Conservation (phyloP, 352 stramenopile genomes). For the Aphanomyces euteiches region DNA sequence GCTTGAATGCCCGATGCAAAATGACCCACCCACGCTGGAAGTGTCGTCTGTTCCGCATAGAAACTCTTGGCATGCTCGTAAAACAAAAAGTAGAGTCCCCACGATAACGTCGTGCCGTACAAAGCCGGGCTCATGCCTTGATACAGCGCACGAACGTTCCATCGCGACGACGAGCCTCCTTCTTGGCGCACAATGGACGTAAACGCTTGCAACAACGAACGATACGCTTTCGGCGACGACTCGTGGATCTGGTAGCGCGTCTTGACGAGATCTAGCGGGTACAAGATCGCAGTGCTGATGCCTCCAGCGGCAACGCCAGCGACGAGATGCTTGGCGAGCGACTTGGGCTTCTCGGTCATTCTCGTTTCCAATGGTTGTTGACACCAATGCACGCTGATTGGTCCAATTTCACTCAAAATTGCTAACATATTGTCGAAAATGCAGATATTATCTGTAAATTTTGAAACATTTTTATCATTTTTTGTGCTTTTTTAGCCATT, state of each 20-base stretch:
- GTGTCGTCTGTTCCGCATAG: conserved; percentile 41
- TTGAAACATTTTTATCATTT: no score
- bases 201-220: conserved; percentile 67
- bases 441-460: no score
- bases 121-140: conserved; percentile 93
- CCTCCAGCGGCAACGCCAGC: conserved; percentile 65
- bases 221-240: conserved; percentile 59
- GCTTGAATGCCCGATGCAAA: conserved; percentile 80
- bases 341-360: neutral
- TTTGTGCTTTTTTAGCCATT: no score
- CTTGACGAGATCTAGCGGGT: conserved; percentile 97
- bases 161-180: conserved; percentile 40
- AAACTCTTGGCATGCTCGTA: conserved; percentile 95
- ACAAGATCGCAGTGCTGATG: conserved; percentile 83
- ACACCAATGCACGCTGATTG: no score
- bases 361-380: no score
- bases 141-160: conserved; percentile 89
- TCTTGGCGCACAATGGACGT: conserved; percentile 48
- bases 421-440: no score
- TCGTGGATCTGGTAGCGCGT: conserved; percentile 96
- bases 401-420: no score
- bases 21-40: conserved; percentile 76
- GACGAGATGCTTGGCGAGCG: conserved; percentile 39
- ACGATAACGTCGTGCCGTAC: conserved; percentile 93
- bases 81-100: conserved; percentile 98